Conservation (phyloP, 257 asterid species). For the Cynanchum wilfordii region DNA sequence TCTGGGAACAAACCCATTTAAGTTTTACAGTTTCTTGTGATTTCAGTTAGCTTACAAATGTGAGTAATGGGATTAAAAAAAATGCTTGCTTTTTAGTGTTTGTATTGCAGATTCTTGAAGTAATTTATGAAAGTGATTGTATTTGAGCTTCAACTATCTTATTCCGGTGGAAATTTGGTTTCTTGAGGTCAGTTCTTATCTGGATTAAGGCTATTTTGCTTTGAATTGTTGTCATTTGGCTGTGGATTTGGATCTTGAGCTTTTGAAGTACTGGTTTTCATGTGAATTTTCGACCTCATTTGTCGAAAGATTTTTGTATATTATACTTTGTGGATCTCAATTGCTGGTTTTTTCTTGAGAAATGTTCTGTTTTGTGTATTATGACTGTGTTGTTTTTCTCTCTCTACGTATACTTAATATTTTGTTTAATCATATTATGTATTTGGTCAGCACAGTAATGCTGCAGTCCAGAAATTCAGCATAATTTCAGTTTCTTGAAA, state of each 20-base stretch:
- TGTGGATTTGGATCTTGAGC: conserved; percentile 9
- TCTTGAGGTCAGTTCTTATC: conserved; percentile 34
- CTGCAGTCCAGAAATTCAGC: background rate
- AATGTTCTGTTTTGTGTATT: background rate
- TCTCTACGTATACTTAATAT: background rate
- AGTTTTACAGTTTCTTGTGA: conserved; percentile 2
- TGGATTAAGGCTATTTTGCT: conserved; percentile 18
- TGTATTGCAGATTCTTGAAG: conserved; percentile 15
- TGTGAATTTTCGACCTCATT: background rate
- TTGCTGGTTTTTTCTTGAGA: background rate
- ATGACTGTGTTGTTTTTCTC: background rate
- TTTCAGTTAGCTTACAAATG: conserved; percentile 7
- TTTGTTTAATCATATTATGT: background rate
- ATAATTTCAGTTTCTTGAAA: conserved; percentile 6
- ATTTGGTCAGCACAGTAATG: background rate
- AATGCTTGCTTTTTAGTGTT: conserved; percentile 12
- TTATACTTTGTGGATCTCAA: background rate
- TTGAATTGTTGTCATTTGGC: conserved; percentile 7
- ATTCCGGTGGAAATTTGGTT: conserved; percentile 19
- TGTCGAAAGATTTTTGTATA: background rate
- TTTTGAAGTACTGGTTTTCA: conserved; percentile 1
- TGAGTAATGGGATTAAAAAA: background rate
- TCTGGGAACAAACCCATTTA: conserved; percentile 24
- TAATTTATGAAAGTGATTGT: background rate
- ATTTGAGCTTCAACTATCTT: conserved; percentile 16